Base-by-base conservation (phyloP, 2,329 filamentous ascomycete genomes). In the Cryphonectria naterciae region DNA sequence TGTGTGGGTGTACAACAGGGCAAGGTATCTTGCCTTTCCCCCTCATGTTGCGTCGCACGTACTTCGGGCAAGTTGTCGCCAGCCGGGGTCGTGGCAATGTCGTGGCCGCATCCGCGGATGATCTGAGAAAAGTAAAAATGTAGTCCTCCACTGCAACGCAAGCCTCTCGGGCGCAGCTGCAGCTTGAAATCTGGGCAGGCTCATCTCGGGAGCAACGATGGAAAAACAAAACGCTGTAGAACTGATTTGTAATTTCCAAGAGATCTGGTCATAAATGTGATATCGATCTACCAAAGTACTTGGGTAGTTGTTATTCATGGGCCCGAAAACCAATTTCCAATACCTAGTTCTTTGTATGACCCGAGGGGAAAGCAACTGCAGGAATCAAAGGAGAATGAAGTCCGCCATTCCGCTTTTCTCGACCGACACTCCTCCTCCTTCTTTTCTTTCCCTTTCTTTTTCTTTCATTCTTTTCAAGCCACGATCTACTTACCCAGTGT, bases 181-280 rank as follows among this genome's bases (percentile, higher is more conserved):
- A 25, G 19, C n/a, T 19, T n/a, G 13, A 7, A 4, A n/a, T 22
- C 35, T 61, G n/a, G 52, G 4, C 11, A 28, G n/a, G 52, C 52
- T 56, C n/a, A 39, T 62, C 11, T 39, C 58, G 35, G 58, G 25
- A 37, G 35, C 61, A 39, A 60, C 28, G n/a, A 62, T 39, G 58
- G 19, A 22, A 19, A 19, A 13, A 10, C 35, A 8, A 39, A 17
- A 46, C 2, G 39, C n/a, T 6, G 61, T 64, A 39, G 61, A 64
- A 46, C 39, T 64, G 61, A 64, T 22, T 41, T n/a, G 61, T 64
- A 41, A 41, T 19, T 13, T 25, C 39, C 39, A 17, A 22, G 61
- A 46, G 61, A 64, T 64, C 61, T 64, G n/a, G 39, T 64, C 61
- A 64, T 15, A 64, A 64, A 64, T 46, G 28, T 46, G 61, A 64